Evolutionary conservation across 192 early-diverging fungal genomes (phyloP).

Genomic region (Coemansia sp.): DNA sequence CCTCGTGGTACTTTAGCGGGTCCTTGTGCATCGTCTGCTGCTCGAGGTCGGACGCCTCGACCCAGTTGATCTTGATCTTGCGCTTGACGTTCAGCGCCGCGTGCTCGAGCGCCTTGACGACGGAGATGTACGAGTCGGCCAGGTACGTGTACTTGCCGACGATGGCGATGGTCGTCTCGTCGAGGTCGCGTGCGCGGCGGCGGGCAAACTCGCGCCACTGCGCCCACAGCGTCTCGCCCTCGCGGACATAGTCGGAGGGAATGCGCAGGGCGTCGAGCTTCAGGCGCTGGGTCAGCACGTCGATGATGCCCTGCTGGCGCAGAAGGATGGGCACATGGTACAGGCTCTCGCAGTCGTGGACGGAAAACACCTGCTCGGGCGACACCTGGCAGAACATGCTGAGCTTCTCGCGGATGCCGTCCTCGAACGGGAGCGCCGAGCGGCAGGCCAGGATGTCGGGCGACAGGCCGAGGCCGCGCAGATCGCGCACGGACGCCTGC

Average conservation of each 20-base stretch:
- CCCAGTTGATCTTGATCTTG: slow-evolving; percentile 84
- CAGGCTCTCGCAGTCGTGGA: slow-evolving; percentile 94
- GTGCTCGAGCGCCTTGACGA: slow-evolving; percentile 95
- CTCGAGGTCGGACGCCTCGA: slow-evolving; percentile 94
- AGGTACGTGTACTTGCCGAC: slow-evolving; percentile 98
- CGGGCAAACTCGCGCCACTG: slow-evolving; percentile 84
- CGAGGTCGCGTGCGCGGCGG: slow-evolving; percentile 74
- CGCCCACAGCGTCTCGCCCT: slow-evolving; percentile 65
- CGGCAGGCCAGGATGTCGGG: slow-evolving; percentile 98
- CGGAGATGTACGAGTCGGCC: slow-evolving; percentile 96
- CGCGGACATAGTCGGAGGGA: slow-evolving; percentile 53
- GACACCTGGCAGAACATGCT: slow-evolving; percentile 99
- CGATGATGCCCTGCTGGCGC: slow-evolving; percentile 80
- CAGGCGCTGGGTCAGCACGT: slow-evolving; percentile 78
- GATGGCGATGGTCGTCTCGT: slow-evolving; percentile 82
- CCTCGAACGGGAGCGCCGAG: slow-evolving; percentile 77
- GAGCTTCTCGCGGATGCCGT: slow-evolving; percentile 86
- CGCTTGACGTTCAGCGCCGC: slow-evolving; percentile 82
- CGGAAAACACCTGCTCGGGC: slow-evolving; percentile 86
- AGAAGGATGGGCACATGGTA: slow-evolving; percentile 97
- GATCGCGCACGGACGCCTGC: slow-evolving; percentile 91
- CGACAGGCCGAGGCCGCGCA: slow-evolving; percentile 90
- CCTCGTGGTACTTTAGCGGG: slow-evolving; percentile 93
- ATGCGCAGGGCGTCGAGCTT: slow-evolving; percentile 62
- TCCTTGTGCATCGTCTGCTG: slow-evolving; percentile 64